These are phyloP conservation scores for Saraca asoca DNA, from an alignment of 331 rosid species.

Conservation along the genomic window DNA sequence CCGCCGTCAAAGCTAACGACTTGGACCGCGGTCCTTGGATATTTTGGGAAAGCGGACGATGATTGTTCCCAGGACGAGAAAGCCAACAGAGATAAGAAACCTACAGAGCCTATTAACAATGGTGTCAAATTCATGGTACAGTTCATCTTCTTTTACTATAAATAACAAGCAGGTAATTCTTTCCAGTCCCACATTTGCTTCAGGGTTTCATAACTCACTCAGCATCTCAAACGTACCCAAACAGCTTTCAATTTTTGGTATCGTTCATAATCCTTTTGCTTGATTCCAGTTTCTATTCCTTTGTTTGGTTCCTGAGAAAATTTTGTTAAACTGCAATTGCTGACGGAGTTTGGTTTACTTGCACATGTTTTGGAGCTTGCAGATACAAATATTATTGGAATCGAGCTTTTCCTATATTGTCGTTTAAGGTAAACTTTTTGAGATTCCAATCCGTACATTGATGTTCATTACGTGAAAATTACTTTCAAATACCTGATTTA, in stretches of 20 bases:
- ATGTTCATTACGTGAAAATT: neutral
- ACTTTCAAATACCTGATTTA: neutral
- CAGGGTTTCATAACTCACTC: constrained; percentile 14
- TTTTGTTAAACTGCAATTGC: constrained; percentile 2
- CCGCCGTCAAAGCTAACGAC: constrained; percentile 26
- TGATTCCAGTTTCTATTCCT: neutral
- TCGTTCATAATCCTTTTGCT: neutral
- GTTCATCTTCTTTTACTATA: constrained; percentile 49
- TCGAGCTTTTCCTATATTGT: constrained; percentile 27
- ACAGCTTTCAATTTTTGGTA: constrained; percentile 54
- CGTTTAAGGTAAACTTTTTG: constrained; percentile 51
- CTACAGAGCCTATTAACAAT: constrained; percentile 37
- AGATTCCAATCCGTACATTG: neutral
- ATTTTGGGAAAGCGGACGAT: neutral
- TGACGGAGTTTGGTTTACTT: constrained; percentile 38
- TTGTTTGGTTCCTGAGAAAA: constrained; percentile 24
- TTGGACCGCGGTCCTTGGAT: constrained; percentile 25
- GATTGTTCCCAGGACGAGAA: constrained; percentile 17
- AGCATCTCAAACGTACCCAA: neutral
- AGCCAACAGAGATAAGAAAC: neutral
- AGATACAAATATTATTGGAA: constrained; percentile 35
- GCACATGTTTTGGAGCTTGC: constrained; percentile 53
- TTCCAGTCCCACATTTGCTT: constrained; percentile 16
- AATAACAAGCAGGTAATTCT: constrained; percentile 42
- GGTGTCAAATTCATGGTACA: constrained; percentile 44